Percentiles rank a stretch among this genome's conserved stretches.
phyloP scores from a whole-genome alignment of 345 rosid genomes.

The Moricandia arvensis region DNA sequence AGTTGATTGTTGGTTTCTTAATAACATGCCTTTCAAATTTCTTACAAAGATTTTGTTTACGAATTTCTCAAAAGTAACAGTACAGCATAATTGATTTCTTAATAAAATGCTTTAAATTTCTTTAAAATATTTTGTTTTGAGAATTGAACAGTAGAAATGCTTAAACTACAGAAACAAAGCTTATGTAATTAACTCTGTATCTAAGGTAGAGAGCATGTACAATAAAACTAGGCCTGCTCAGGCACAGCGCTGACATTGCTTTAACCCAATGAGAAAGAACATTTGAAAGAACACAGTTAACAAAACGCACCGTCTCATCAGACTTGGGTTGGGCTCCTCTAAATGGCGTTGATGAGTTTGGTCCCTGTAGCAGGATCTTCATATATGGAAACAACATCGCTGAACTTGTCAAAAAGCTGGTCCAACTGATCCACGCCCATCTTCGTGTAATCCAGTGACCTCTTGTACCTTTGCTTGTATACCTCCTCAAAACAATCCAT shows the following conservation, averaged over 20 bases:
- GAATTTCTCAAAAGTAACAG: not conserved
- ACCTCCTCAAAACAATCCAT: slow-evolving; percentile 76
- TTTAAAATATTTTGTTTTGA: not conserved
- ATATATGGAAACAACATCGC: slow-evolving; percentile 60
- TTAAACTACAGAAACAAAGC: not conserved
- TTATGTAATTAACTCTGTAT: not conserved
- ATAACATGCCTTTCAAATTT: not conserved
- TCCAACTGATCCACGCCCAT: slow-evolving; percentile 70
- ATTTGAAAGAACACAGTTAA: not conserved
- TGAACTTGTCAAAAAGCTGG: slow-evolving; percentile 66
- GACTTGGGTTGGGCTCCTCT: not conserved
- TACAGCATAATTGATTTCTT: not conserved
- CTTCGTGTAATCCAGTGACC: slow-evolving; percentile 48
- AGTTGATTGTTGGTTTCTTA: not conserved
- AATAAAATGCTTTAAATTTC: not conserved
- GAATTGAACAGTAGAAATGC: not conserved
- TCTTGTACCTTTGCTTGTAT: slow-evolving; percentile 85
- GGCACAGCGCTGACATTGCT: not conserved
- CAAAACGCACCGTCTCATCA: not conserved
- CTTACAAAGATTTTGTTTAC: not conserved
- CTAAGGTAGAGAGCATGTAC: slow-evolving; percentile 22
- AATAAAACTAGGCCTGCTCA: slow-evolving; percentile 1
- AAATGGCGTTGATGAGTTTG: slow-evolving; percentile 50
- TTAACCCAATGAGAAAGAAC: not conserved
- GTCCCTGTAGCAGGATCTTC: slow-evolving; percentile 60